Base-by-base conservation (phyloP, 2,329 filamentous ascomycete species). In the Tolypocladium pustulatum region DNA sequence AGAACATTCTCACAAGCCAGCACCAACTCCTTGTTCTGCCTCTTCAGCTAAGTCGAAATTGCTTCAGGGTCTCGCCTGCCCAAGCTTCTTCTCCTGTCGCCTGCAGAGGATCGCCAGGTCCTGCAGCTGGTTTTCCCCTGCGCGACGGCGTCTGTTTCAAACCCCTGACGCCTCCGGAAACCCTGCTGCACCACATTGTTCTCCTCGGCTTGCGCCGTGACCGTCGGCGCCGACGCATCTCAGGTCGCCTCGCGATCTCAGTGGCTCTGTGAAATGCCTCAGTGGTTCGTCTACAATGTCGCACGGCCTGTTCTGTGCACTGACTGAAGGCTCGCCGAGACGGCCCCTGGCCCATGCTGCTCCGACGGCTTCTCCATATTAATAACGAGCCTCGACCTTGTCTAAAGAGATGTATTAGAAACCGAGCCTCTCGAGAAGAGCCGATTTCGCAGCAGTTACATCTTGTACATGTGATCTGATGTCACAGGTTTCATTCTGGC, bases 61-160 rank as follows among this genome's bases (percentile, higher is more conserved):
- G 3, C 15, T 32, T 13, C 46, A 20, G 46, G 46, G 46, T 49
- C 25, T 17, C 25, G 25, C 20, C 46, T 30, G 27, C 25, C 5
- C 32, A 2, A 10, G 7, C 17, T 1, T 20, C 10, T 30, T n/a
- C 27, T 32, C 27, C 27, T 12, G 3, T 32, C 25, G 27, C 9
- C 27, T 52, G 49, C 20, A 32, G 27, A n/a, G 17, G 36, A 55
- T n/a, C 37, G 37, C 2, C 54, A 10, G 54, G 25, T 41, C 36
- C 53, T 40, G 53, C 53, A 20, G 36, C 53, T 20, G 53, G 9
- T 15, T 30, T 30, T 12, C 49, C 17, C 41, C 41, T 27, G 56
- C 43, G n/a, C 41, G 37, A 55, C 60, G 55, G 58, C 62, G 54
- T 30, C 58, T 62, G 61, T 64, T 64, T 63, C 61, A 63, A 46